Percentiles rank a stretch among this genome's conserved stretches.
These are phyloP conservation scores for Pyrus bretschneideri DNA, from an alignment of 306 rosid genomes.

Conservation along the genomic window DNA sequence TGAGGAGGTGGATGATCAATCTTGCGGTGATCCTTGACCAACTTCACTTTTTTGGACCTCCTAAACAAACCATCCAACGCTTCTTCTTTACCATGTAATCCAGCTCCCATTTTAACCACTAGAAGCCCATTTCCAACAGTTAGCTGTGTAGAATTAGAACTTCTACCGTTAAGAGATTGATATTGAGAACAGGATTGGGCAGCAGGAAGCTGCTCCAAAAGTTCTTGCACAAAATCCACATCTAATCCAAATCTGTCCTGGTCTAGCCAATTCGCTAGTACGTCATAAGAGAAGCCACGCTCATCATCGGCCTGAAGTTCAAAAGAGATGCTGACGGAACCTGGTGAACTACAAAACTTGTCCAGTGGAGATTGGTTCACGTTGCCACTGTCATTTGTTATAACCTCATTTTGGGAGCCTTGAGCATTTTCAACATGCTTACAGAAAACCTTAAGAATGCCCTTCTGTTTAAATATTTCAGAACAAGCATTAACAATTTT, in stretches of 20 bases:
- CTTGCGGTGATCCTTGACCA: conserved; percentile 25
- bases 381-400: conserved; percentile 29
- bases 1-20: conserved; percentile 62
- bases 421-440: conserved; percentile 50
- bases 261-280: conserved; percentile 69
- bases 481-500: conserved; percentile 49
- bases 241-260: conserved; percentile 96
- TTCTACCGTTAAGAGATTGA: conserved; percentile 51
- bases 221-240: conserved; percentile 85
- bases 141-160: conserved; percentile 36
- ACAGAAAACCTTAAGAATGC: conserved; percentile 52
- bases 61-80: conserved; percentile 41
- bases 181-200: conserved; percentile 47
- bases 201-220: conserved; percentile 73
- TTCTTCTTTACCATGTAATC: conserved; percentile 44
- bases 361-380: conserved; percentile 32
- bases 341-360: conserved; percentile 52
- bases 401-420: conserved; percentile 18
- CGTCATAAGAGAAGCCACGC: conserved; percentile 25
- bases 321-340: conserved; percentile 41
- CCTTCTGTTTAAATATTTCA: conserved; percentile 58
- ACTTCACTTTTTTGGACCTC: conserved; percentile 46
- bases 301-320: conserved; percentile 40
- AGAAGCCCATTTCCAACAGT: conserved; percentile 82
- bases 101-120: conserved; percentile 40